A percentile compares a stretch with the other conserved stretches of the same genome.
These are phyloP conservation scores for Xylaria arbuscula DNA, from an alignment of 2,329 filamentous ascomycete genomes.

Conservation along the genomic window DNA sequence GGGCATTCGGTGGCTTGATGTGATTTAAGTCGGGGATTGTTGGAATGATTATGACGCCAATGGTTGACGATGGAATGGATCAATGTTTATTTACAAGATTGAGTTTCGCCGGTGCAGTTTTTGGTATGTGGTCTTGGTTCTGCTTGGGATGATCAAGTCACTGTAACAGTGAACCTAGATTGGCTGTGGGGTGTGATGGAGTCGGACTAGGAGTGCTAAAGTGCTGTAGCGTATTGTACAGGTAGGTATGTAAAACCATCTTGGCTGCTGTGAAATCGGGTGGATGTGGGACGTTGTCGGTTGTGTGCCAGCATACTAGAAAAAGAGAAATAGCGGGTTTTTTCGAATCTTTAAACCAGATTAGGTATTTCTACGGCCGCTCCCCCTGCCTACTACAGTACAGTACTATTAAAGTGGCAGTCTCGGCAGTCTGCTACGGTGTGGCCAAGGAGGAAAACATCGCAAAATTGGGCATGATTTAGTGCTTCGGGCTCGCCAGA, in stretches of 20 bases:
- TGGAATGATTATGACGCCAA: neutral
- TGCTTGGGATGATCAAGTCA: constrained; percentile 17
- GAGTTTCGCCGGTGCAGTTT: constrained; percentile 7
- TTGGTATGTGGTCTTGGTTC: constrained; percentile 13
- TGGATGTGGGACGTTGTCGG: constrained; percentile 34
- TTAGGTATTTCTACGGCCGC: constrained; percentile 15
- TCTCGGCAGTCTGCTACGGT: neutral
- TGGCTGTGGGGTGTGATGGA: constrained; percentile 18
- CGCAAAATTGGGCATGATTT: constrained; percentile 8
- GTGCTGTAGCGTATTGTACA: too few relatives aligned
- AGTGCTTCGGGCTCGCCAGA: neutral
- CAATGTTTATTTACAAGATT: constrained; percentile 20
- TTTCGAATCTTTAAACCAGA: constrained; percentile 24
- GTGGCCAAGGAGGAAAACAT: constrained; percentile 11
- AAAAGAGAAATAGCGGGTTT: constrained; percentile 21
- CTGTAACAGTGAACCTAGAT: constrained; percentile 13
- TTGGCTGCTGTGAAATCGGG: constrained; percentile 20
- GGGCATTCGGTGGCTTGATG: constrained; percentile 2
- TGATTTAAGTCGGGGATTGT: constrained; percentile 8
- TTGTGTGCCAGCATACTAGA: constrained; percentile 30
- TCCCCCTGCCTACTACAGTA: neutral
- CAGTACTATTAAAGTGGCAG: neutral
- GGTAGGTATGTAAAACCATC: constrained; percentile 1
- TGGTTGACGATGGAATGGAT: constrained; percentile 2
- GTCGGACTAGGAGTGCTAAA: constrained; percentile 9